Evolutionary conservation across 1,284 basidiomycete genomes (phyloP), one percentile per base, ranked within the genome.

Genomic region (Serendipita sp.): DNA sequence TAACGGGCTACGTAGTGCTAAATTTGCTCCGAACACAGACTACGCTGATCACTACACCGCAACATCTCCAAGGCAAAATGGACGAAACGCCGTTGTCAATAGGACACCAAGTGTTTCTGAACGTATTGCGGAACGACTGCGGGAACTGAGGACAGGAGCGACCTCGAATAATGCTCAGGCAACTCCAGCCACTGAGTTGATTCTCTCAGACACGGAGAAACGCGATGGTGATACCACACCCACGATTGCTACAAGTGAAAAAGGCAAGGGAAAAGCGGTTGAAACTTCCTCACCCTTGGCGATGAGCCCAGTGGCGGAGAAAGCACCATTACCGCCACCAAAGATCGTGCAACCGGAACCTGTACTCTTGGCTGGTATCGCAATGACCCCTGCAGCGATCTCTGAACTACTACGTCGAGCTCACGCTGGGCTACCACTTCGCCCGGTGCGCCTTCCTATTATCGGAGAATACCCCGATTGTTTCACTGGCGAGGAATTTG

Each of bases 391-490:
- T 0, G 70, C 79, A 12, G 79, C 82, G 1, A 72, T 94, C 41
- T 86, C 88, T 17, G 78, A 77, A 61, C 74, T 93, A 3, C 78
- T 93, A 38, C 76, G 76, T 3, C 81, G 82, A 47, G 84, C 88
- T 60, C 79, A 82, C 60, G 73, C 77, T 26, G 82, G 89, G 70
- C 76, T 85, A 64, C 82, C 77, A 55, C 78, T 84, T 65, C 82
- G 80, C 65, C 76, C 82, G 38, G 80, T 86, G 64, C 85, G 82
- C 60, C 84, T 90, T 74, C 87, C 91, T 0, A 77, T 94, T 26
- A 73, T 94, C n/a, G 91, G 91, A 30, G 89, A 91, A 72, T 93
- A 93, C 68, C 82, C 84, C 26, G 86, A 90, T 67, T 88, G 87
- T 65, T 93, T 93, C 72, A 84, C 82, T 3, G 89, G 89, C 60